Evolutionary conservation across 2,329 filamentous ascomycete genomes (phyloP), one percentile per base, ranked within the genome.

Genomic region (Leptographium wingfieldii): DNA sequence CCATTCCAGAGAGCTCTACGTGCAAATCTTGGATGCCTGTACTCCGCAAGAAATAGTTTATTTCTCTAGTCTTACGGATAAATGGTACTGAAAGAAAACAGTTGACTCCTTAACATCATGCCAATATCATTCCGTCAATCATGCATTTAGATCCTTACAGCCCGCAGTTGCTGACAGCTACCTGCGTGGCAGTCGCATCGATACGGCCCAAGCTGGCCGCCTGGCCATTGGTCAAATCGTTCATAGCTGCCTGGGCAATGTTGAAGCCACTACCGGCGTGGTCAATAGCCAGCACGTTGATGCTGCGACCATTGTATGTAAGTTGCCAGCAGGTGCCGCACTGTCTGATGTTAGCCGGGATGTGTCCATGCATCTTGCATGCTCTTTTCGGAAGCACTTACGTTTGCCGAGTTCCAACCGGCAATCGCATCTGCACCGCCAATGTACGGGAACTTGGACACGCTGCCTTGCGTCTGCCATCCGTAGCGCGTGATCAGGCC

Each of bases 231-330:
- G 38, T 40, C 14, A 40, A 16, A 25, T 68, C 69, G 69, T 85
- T 74, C 77, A 86, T 72, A 59, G 81, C 83, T 43, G 65, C 67
- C 60, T 80, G 70, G n/a, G 74, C 81, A 63, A 85, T 76, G 72
- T 83, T 84, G 51, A 96, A 82, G 69, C 97, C 92, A 62, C 91
- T 91, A 46, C 95, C 80, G 19, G 92, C 95, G 71, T 97, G 96
- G 72, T 96, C 96, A 19, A 96, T 81, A 14, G 92, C 92, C n/a
- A 96, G 78, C 58, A 96, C 95, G 63, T 90, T 86, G 83, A 71
- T 85, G 63, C 58, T 77, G 61, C 69, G 73, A 63, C 76, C 76
- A 49, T 76, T 72, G 70, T 78, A 85, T 16, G 71, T 74, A 60
- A 84, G 73, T 61, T 72, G 66, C 76, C 79, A 86, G 76, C 83